These are phyloP conservation scores for Cytospora mali DNA, from an alignment of 2,329 filamentous ascomycete genomes.

Conservation along the genomic window DNA sequence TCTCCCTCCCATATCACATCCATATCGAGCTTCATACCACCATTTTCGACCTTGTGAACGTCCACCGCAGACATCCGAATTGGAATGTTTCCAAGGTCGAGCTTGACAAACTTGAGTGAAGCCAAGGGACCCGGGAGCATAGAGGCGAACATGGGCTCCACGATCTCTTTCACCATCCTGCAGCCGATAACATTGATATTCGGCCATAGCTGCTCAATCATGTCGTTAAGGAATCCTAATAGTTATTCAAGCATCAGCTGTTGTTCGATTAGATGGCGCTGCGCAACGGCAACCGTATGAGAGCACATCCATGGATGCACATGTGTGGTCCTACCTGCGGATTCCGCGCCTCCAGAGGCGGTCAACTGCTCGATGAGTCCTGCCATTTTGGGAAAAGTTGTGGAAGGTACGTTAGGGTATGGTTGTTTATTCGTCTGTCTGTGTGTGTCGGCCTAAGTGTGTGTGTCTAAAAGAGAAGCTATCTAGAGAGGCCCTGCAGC, in stretches of 20 bases:
- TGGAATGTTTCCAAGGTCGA: conserved; percentile 48
- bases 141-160: conserved; percentile 50
- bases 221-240: conserved; percentile 49
- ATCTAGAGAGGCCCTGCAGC: too few species aligned
- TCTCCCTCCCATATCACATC: conserved; percentile 49
- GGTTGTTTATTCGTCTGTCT: too few species aligned
- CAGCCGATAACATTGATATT: conserved; percentile 49
- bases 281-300: neutral
- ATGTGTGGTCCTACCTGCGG: conserved; percentile 36
- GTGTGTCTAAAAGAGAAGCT: too few species aligned
- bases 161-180: conserved; percentile 49
- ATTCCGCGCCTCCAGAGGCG: conserved; percentile 42
- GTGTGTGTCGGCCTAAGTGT: too few species aligned
- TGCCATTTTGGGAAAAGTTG: conserved; percentile 32
- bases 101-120: conserved; percentile 47
- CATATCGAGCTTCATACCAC: conserved; percentile 52
- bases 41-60: conserved; percentile 46
- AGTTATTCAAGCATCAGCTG: conserved; percentile 17
- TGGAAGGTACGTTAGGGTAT: too few species aligned
- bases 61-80: conserved; percentile 45
- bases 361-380: conserved; percentile 42
- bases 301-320: too few species aligned
- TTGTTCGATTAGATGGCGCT: neutral
- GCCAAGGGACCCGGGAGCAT: conserved; percentile 49
- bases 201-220: conserved; percentile 51